These are phyloP conservation scores for Castanea mollissima DNA, from an alignment of 306 rosid species.

Conservation along the genomic window DNA sequence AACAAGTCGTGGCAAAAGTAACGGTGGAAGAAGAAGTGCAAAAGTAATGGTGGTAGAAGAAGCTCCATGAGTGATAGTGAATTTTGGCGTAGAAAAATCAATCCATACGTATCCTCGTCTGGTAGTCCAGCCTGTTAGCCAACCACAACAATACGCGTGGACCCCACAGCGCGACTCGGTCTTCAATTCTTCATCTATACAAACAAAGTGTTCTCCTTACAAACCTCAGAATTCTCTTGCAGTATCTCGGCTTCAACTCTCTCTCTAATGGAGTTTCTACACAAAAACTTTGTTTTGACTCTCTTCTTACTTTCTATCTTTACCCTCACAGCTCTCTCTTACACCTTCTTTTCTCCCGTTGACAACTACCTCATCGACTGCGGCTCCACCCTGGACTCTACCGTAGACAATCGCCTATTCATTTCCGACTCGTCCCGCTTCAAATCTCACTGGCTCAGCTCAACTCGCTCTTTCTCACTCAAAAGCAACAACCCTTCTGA, in stretches of 20 bases:
- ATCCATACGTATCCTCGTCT: too few species aligned
- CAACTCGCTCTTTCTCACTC: conserved; percentile 33
- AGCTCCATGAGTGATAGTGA: too few species aligned
- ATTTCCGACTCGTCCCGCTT: conserved; percentile 40
- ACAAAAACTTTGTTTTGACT: neutral
- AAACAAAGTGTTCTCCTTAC: neutral
- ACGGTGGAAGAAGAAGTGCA: too few species aligned
- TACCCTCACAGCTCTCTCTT: conserved; percentile 30
- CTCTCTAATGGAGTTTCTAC: conserved; percentile 40
- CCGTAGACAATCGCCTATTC: conserved; percentile 60
- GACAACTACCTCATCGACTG: conserved; percentile 83
- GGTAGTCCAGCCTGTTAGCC: neutral
- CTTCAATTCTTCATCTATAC: neutral
- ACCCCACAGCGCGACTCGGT: neutral
- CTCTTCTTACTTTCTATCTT: conserved; percentile 35
- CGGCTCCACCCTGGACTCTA: conserved; percentile 55
- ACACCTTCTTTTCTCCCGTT: conserved; percentile 58
- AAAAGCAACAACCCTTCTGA: conserved; percentile 38
- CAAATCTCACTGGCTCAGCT: conserved; percentile 19
- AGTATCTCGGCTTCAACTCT: conserved; percentile 1
- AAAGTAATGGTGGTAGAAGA: too few species aligned
- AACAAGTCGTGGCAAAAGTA: too few species aligned
- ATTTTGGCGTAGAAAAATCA: too few species aligned
- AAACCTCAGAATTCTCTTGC: neutral
- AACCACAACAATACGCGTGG: neutral